Percentiles rank a stretch among this genome's conserved stretches.
phyloP scores from a whole-genome alignment of 805 yeast species.

The Wickerhamomyces bovis region DNA sequence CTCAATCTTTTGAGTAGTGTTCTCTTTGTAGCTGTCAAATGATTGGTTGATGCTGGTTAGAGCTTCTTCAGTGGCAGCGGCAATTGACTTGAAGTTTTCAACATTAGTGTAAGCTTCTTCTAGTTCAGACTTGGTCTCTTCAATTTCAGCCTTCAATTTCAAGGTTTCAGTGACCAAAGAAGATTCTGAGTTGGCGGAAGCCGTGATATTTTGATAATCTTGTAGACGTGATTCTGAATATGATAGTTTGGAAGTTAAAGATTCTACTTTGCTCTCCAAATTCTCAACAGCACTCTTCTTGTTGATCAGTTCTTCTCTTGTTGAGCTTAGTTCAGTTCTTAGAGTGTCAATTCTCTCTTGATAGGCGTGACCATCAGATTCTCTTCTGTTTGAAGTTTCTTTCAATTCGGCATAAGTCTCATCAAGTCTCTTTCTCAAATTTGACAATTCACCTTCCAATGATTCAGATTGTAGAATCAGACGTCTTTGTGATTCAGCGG shows the following conservation, averaged over 20 bases:
- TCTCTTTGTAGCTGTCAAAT: slow-evolving; percentile 40
- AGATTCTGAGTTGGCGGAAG: slow-evolving; percentile 21
- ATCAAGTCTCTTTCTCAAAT: slow-evolving; percentile 39
- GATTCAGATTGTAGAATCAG: slow-evolving; percentile 43
- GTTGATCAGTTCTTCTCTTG: slow-evolving; percentile 36
- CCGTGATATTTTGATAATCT: slow-evolving; percentile 25
- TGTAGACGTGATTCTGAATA: slow-evolving; percentile 25
- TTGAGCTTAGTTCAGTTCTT: slow-evolving; percentile 35
- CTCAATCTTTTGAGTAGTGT: slow-evolving; percentile 14
- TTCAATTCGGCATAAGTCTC: slow-evolving; percentile 47
- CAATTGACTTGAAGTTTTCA: slow-evolving; percentile 56
- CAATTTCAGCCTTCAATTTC: slow-evolving; percentile 33
- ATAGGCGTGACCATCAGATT: slow-evolving; percentile 47
- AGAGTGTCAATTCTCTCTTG: slow-evolving; percentile 58
- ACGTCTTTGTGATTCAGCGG: slow-evolving; percentile 43
- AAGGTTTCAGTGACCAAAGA: slow-evolving; percentile 27
- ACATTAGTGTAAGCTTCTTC: slow-evolving; percentile 51
- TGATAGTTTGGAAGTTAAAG: slow-evolving; percentile 26
- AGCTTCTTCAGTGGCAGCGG: slow-evolving; percentile 62
- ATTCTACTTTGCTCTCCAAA: slow-evolving; percentile 32
- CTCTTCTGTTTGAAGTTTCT: slow-evolving; percentile 45
- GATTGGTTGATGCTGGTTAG: slow-evolving; percentile 47
- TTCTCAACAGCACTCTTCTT: slow-evolving; percentile 36
- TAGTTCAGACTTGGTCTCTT: slow-evolving; percentile 47
- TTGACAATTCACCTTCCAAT: slow-evolving; percentile 40